Base-by-base conservation (phyloP, 2,329 filamentous ascomycete species). In the Pseudogymnoascus sp. region DNA sequence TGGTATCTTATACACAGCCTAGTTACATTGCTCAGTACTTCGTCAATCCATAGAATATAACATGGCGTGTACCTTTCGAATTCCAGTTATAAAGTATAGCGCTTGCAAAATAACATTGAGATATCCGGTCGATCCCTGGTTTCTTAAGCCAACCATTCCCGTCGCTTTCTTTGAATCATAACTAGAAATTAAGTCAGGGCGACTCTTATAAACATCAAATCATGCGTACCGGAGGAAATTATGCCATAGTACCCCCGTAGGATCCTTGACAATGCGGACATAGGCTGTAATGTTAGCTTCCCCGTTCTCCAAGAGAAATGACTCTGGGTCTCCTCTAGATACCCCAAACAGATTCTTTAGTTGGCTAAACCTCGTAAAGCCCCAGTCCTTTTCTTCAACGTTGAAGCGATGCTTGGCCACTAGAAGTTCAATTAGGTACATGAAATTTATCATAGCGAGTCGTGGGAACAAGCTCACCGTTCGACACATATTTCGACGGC, bases 161-260 rank as follows among this genome's bases (percentile, higher is more conserved):
- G 94, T 99, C 76, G 97, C 92, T 73, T 94, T 96, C 77, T 97
- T 99, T 15, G 93, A 97, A 72, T 99, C 91, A 73, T 99, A 99
- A 76, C 43, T 50, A 30, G 7, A 30, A 15, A 15, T 50, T 50
- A 28, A 11, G 25, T 50, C 43, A 50, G 25, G 6, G 11, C 25
- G 8, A 30, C 15, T 50, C 43, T 18, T 4, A 15, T 5, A 25
- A 38, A 50, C n/a, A 6, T 15, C 30, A n/a, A 12, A 50, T 25
- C 30, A 14, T n/a, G 18, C 43, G n/a, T 50, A 50, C 43, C 93
- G 92, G 71, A 85, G 80, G 73, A 96, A 93, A 75, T 91, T 94
- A 75, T 95, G 90, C 90, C 90, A 96, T 62, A 96, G 73, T 4
- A 94, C 90, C 60, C 90, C 90, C 0, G 90, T 96, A 64, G 92